Evolutionary conservation across 1,139 yeast genomes (phyloP), one percentile per base, ranked within the genome.

Genomic region (Meyerozyma smithsonii): DNA sequence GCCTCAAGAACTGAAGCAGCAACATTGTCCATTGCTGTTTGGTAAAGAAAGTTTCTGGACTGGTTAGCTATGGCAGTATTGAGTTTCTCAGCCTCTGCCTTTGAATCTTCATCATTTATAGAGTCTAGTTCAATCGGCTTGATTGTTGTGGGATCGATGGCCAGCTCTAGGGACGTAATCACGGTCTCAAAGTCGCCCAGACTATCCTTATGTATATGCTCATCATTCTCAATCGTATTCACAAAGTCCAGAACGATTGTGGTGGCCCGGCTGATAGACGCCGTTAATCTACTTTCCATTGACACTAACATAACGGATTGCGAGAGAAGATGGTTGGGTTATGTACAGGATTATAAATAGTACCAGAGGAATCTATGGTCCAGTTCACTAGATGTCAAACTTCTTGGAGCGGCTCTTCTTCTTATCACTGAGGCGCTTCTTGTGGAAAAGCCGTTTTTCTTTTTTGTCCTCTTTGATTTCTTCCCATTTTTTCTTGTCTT

Each of bases 401-500:
- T 58, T 60, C 55, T 64, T 67, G 4, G 66, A 59, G 28, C 89
- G 56, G 19, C 61, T 52, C 46, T 69, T 69, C 60, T 81, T 83
- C 62, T 77, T 83, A 17, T 74, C 75, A 19, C 83, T 67, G 3
- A 62, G 64, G 35, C 62, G 54, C 59, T 77, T 77, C 59, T 86
- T 86, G 14, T 61, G 56, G 39, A 63, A 62, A 30, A 81, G 55
- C 36, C 88, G 55, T 35, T 60, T 62, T 46, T 77, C 80, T 39
- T 76, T 74, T 11, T 74, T 60, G 36, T 57, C 68, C 25, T 63
- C 64, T 23, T 64, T 62, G 7, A 83, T 63, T 10, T 63, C 62
- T 11, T 64, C 62, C 95, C 94, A 85, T 52, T 75, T 74, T 42
- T 64, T 54, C 40, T 65, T 48, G 41, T 77, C 80, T 26, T 67